phyloP scores from a whole-genome alignment of 805 yeast genomes.

The Saccharomyces jurei region DNA sequence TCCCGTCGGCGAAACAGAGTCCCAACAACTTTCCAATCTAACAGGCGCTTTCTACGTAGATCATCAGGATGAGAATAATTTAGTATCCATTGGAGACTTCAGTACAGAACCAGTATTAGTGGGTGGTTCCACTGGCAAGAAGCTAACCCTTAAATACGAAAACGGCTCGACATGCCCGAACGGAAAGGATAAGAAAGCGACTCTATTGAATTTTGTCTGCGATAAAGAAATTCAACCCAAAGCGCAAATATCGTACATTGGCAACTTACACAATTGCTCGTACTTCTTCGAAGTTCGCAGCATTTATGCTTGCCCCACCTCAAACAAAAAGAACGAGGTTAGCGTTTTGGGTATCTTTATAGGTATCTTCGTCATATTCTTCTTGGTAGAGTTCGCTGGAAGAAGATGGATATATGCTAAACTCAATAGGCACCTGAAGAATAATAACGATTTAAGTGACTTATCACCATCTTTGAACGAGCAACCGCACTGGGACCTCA shows the following conservation, averaged over 20 bases:
- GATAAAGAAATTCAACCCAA: constrained; percentile 62
- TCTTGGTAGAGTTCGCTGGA: constrained; percentile 34
- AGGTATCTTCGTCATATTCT: constrained; percentile 38
- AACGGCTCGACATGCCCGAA: constrained; percentile 58
- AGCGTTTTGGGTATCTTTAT: constrained; percentile 60
- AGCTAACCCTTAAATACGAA: constrained; percentile 58
- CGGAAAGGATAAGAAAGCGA: constrained; percentile 50
- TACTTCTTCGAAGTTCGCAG: constrained; percentile 80
- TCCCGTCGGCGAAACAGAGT: constrained; percentile 32
- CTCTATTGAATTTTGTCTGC: constrained; percentile 66
- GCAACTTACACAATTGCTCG: constrained; percentile 66
- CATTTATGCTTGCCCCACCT: constrained; percentile 78
- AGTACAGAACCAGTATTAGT: constrained; percentile 55
- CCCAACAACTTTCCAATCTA: constrained; percentile 20
- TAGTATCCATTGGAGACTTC: constrained; percentile 52
- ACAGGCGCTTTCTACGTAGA: constrained; percentile 54
- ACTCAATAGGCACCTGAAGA: constrained; percentile 9
- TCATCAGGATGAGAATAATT: constrained; percentile 3
- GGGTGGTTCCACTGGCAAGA: constrained; percentile 40
- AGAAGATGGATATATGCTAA: constrained; percentile 26
- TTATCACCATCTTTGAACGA: constrained; percentile 2
- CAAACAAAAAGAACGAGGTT: constrained; percentile 54
- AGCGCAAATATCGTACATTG: constrained; percentile 63
- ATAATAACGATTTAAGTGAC: not conserved
- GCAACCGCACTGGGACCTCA: constrained; percentile 31